Base-by-base conservation (phyloP, 2,329 filamentous ascomycete genomes). In the Paraphoma chrysanthemicola region DNA sequence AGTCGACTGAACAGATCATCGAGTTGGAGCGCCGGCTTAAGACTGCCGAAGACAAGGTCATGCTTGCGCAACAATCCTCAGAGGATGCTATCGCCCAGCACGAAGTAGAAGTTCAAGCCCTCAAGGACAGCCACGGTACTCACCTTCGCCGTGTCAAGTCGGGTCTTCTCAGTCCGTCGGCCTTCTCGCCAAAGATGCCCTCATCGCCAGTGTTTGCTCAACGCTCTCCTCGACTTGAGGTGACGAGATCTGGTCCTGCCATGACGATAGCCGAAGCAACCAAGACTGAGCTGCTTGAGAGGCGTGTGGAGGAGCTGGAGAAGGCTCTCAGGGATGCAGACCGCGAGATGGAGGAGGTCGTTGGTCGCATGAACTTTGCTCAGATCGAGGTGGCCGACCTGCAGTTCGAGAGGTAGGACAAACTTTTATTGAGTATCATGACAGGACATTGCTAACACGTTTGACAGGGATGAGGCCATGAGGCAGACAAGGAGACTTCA, bases 381-480 rank as follows among this genome's bases (percentile, higher is more conserved):
- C 91, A 95, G 79, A 91, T 93, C 67, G 90, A 93, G 78, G 91
- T 95, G 54, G 86, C 90, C 70, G 86, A 91, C 71, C 81, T 96
- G 55, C 91, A 93, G 76, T 86, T 87, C 64, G 86, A 90, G 77
- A 84, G 87, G 76, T 80, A 67, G 23, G 23, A 62, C 66, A 48
- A 17, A 36, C 7, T 44, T 45, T 16, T 16, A n/a, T 11, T 28
- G 5, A 11, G 8, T 5, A 10, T 4, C 11, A 31, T 18, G 12
- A 28, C n/a, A 11, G 59, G 1, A 28, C 6, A 4, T 18, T 36
- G 29, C 64, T 68, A 64, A 71, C 56, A 33, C 23, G 12, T 16
- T 29, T 14, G 18, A 33, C 44, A 87, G 85, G 67, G 91, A 95
- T 68, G 88, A 90, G 62, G 90, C 91, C 17, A 85, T 91, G 66